Evolutionary conservation across 768 basidiomycete genomes (phyloP), one percentile per base, ranked within the genome.

Genomic region (Gloeopeniophorella convolvens): DNA sequence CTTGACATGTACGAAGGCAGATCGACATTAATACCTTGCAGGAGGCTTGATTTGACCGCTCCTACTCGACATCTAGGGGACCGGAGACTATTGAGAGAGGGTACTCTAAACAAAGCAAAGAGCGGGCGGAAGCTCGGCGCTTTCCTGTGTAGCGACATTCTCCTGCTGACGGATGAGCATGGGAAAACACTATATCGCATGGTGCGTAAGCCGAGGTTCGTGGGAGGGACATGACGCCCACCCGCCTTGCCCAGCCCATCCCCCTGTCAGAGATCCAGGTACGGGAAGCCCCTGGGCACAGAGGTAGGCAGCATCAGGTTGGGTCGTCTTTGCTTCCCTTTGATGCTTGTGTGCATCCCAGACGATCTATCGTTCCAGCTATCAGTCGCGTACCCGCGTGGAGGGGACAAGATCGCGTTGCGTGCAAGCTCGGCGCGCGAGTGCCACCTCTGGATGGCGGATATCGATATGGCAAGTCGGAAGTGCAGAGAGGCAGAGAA

Each of bases 71-170:
- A 82, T 51, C 81, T 94, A 72, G 95, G 93, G 1, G 68, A 76
- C n/a, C 75, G 95, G 15, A 76, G 72, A 59, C 73, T 99, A 9
- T 51, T 96, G 27, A 88, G 82, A 54, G 87, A 97, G 62, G 92
- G 93, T 0, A 52, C 72, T 2, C 63, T 96, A 10, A 68, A 72
- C 57, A 98, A 98, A 64, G 75, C 86, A 1, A 93, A 89, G 69
- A 92, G 90, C 52, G 83, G 89, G 3, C 72, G 86, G 43, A 88
- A 80, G 62, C 66, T 97, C 37, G 75, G 81, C 33, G 79, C 75
- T 5, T 82, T 92, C 66, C 66, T 98, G 55, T 97, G 93, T 61
- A 95, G 78, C 60, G 95, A 97, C 62, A 86, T 95, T 34, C 65
- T 97, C 40, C 81, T 97, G 3, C 72, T 98, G 49, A 84, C 90